These are phyloP conservation scores for Fremontodendron californicum DNA, from an alignment of 345 rosid genomes.

Conservation along the genomic window DNA sequence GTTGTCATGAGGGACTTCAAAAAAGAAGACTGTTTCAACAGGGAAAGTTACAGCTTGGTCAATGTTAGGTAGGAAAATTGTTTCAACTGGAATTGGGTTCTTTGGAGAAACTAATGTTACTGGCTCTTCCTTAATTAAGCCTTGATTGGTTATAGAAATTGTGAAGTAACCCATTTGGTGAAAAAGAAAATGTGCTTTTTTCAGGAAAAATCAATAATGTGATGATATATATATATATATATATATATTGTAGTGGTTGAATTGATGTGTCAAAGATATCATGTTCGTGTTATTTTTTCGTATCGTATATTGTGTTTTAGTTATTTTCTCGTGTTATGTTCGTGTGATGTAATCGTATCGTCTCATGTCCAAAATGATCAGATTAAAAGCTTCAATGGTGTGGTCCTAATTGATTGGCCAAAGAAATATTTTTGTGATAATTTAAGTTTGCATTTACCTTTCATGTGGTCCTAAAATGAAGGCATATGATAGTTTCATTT, in stretches of 20 bases:
- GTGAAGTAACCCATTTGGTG: not conserved
- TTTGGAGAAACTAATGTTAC: constrained; percentile 9
- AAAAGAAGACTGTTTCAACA: constrained; percentile 24
- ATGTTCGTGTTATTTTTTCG: no score
- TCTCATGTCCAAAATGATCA: no score
- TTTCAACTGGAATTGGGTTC: not conserved
- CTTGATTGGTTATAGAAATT: not conserved
- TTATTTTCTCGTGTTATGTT: no score
- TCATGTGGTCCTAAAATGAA: not conserved
- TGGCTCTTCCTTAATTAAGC: constrained; percentile 10
- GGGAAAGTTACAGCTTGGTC: constrained; percentile 25
- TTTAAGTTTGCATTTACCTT: not conserved
- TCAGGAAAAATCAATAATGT: not conserved
- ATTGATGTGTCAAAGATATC: no score
- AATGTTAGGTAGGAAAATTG: constrained; percentile 24
- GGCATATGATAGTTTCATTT: constrained; percentile 14
- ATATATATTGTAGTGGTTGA: no score
- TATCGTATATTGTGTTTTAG: no score
- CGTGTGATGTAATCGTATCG: no score
- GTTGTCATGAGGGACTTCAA: not conserved
- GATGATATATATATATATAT: not conserved
- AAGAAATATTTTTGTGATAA: not conserved
- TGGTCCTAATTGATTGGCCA: constrained; percentile 2
- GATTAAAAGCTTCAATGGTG: no score
- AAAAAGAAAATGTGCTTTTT: not conserved